These are phyloP conservation scores for Fusarium buxicola DNA, from an alignment of 2,329 filamentous ascomycete species.

Conservation along the genomic window DNA sequence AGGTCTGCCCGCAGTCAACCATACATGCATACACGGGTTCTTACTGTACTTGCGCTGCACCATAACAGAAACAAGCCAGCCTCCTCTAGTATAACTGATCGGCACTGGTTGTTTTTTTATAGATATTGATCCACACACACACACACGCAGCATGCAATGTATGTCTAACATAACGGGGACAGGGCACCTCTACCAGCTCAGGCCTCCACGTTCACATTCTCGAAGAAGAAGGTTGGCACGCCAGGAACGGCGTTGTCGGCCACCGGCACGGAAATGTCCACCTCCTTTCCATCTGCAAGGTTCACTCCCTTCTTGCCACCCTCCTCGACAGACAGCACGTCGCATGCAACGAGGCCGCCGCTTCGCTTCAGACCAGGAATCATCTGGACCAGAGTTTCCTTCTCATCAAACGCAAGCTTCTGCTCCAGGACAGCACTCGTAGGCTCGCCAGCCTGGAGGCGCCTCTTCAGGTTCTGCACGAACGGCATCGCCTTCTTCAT, in stretches of 20 bases:
- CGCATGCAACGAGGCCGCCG: conserved; percentile 74
- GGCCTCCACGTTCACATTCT: conserved; percentile 82
- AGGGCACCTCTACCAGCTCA: conserved; percentile 33
- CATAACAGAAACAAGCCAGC: conserved; percentile 21
- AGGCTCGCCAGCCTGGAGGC: conserved; percentile 77
- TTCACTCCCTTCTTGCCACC: conserved; percentile 73
- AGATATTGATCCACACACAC: conserved; percentile 20
- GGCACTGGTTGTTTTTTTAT: conserved; percentile 18
- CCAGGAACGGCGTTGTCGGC: conserved; percentile 86
- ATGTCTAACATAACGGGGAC: conserved; percentile 24
- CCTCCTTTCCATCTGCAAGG: conserved; percentile 64
- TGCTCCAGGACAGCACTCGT: conserved; percentile 79
- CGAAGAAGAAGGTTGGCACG: conserved; percentile 83
- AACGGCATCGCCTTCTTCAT: conserved; percentile 99
- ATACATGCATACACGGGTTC: background rate
- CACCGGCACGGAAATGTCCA: conserved; percentile 65
- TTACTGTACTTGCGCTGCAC: background rate
- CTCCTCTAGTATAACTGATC: conserved; percentile 23
- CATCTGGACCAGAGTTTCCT: conserved; percentile 80
- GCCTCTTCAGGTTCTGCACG: conserved; percentile 86
- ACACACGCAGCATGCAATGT: conserved; percentile 22
- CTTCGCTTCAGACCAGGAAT: conserved; percentile 81
- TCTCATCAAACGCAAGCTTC: conserved; percentile 89
- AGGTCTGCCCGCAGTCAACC: background rate
- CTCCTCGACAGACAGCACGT: conserved; percentile 78